Conservation (phyloP, 176 grass and related monocot genomes). For the Oryza glaberrima region DNA sequence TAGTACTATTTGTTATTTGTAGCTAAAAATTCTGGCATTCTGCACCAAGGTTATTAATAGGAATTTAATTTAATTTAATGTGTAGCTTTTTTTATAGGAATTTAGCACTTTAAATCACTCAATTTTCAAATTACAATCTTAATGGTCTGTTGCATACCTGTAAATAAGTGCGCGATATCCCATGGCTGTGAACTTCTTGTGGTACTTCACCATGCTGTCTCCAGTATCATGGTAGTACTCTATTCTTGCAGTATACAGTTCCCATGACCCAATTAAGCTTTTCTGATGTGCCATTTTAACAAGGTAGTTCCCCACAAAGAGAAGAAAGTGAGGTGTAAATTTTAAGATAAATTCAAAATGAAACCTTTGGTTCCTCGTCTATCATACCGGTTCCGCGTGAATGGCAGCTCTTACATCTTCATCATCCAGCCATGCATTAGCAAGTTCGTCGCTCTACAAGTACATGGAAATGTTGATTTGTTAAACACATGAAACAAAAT, state of each 20-base stretch:
- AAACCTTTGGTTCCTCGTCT: background rate
- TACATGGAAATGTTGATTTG: slow-evolving; percentile 13
- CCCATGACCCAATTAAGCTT: slow-evolving; percentile 63
- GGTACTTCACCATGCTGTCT: slow-evolving; percentile 64
- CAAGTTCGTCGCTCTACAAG: slow-evolving; percentile 68
- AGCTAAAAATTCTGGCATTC: too few species aligned
- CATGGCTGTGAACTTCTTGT: slow-evolving; percentile 60
- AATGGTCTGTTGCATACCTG: slow-evolving; percentile 42
- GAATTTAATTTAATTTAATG: background rate
- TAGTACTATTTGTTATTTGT: background rate
- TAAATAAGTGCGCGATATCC: slow-evolving; percentile 67
- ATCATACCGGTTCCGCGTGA: slow-evolving; percentile 65
- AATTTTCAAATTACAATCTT: background rate
- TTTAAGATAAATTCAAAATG: slow-evolving; percentile 19
- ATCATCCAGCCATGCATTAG: slow-evolving; percentile 69
- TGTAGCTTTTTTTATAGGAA: background rate
- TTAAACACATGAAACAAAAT: background rate
- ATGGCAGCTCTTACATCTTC: slow-evolving; percentile 72
- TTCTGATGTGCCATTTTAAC: slow-evolving; percentile 39
- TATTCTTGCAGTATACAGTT: slow-evolving; percentile 62
- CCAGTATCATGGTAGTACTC: slow-evolving; percentile 49
- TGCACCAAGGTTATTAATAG: background rate
- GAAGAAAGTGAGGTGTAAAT: background rate
- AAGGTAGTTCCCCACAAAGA: background rate
- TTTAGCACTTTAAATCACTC: background rate